Conservation (phyloP, 495 filamentous ascomycete species). For the Podospora bellae-mahoneyi region DNA sequence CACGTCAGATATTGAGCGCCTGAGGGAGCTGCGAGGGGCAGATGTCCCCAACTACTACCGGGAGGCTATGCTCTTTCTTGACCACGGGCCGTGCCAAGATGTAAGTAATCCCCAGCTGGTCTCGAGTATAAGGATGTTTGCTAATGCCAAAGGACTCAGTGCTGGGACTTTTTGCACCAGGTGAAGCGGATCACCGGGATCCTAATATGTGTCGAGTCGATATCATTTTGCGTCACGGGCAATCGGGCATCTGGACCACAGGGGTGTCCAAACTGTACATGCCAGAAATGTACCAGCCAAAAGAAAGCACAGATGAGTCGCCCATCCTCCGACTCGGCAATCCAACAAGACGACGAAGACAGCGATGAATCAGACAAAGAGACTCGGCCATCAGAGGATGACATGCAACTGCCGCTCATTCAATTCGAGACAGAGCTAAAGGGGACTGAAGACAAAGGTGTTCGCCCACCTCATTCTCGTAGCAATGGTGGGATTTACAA, state of each 20-base stretch:
- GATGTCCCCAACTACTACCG: neutral
- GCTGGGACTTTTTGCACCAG: conserved; percentile 4
- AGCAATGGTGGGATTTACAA: neutral
- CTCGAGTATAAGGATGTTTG: neutral
- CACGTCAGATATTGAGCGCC: conserved; percentile 8
- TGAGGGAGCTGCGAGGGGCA: neutral
- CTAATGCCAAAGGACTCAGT: conserved; percentile 4
- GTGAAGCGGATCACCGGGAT: conserved; percentile 14
- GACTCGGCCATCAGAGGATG: neutral
- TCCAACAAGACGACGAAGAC: neutral
- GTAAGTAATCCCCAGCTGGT: conserved; percentile 10
- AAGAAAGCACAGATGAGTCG: neutral
- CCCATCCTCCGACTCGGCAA: neutral
- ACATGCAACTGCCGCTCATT: neutral
- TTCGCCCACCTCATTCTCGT: neutral
- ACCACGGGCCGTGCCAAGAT: conserved; percentile 14
- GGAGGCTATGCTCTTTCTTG: conserved; percentile 1
- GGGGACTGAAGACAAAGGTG: neutral
- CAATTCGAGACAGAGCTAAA: neutral
- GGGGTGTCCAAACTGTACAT: conserved; percentile 10
- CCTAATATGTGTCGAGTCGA: conserved; percentile 3
- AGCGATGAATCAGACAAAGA: neutral
- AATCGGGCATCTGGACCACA: neutral
- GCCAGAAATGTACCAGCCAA: conserved; percentile 3
- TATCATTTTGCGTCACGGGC: neutral